Evolutionary conservation across 495 filamentous ascomycete genomes (phyloP), one percentile per base, ranked within the genome.

Genomic region (Podospora comata): DNA sequence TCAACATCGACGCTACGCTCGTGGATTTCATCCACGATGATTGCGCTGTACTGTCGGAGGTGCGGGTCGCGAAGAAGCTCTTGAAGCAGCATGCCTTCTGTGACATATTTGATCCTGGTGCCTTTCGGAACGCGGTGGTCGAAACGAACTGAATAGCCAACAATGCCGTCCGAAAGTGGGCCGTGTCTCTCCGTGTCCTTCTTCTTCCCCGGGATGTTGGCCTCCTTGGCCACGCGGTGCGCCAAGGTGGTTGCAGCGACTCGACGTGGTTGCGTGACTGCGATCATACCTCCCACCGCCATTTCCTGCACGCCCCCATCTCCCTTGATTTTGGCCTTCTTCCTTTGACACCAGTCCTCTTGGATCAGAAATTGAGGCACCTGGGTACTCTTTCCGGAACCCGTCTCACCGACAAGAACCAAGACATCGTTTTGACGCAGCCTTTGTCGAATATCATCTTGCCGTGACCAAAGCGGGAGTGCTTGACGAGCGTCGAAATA

Each of bases 1-100:
- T 99, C 96, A 18, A 97, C 94, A 73, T 97, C 97, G n/a, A 97
- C 87, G 65, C 94, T 96, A 65, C 96, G 85, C 79, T 99, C 96
- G 79, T 99, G 96, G 3, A 98, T 93, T 74, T 99, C 96, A 80
- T 99, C 96, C 11, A 99, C 91, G 61, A 98, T 84, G 3, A 99
- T 85, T 1, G 90, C 92, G 69, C 92, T 94, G 75, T 99, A 99
- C 72, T 90, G 86, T 32, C 83, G 86, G 71, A 99, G 80, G 76
- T 87, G 82, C 2, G 94, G 92, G 77, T 98, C 96, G 65, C 89
- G 85, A 57, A 98, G 78, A 82, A 98, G 89, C 77, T 99, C 96
- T 78, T 97, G 94, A 16, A 99, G 82, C 59, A 99, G 82, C 91
- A 97, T 98, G 65, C 96, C 96, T 77, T 99, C 96, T 0, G 96